A percentile compares a stretch with the other conserved stretches of the same genome.
phyloP scores from a whole-genome alignment of 495 filamentous ascomycete species.

The Hyaloscypha bicolor region DNA sequence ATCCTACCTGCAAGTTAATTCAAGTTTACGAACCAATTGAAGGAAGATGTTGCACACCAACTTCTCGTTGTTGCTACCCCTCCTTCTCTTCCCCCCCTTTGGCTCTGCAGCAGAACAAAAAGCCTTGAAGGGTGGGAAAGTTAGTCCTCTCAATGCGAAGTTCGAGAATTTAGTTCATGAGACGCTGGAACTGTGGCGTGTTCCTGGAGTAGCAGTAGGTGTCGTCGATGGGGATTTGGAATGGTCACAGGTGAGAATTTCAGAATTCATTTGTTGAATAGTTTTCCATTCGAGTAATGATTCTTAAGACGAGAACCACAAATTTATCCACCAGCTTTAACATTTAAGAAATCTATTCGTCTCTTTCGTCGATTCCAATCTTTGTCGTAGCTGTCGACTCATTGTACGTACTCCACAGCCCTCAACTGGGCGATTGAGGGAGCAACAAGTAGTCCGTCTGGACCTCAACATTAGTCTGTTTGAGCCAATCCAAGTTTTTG shows the following conservation, averaged over 20 bases:
- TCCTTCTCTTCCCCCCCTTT: constrained; percentile 7
- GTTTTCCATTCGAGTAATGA: background rate
- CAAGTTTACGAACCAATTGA: background rate
- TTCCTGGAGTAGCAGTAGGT: constrained; percentile 52
- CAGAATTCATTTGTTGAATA: background rate
- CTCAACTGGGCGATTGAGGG: too few species aligned
- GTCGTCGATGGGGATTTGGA: constrained; percentile 47
- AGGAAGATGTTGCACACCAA: background rate
- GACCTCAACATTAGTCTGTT: too few species aligned
- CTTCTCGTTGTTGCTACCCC: background rate
- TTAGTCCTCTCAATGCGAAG: constrained; percentile 34
- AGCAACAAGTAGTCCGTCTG: too few species aligned
- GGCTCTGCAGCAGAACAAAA: constrained; percentile 7
- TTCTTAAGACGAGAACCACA: too few species aligned
- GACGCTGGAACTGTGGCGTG: constrained; percentile 47
- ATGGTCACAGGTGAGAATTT: constrained; percentile 45
- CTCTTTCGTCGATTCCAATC: too few species aligned
- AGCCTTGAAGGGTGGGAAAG: constrained; percentile 5
- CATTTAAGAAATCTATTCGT: too few species aligned
- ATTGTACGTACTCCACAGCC: too few species aligned
- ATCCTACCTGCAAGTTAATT: background rate
- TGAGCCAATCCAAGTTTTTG: too few species aligned
- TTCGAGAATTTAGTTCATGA: constrained; percentile 44
- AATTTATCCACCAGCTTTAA: too few species aligned
- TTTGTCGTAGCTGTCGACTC: too few species aligned